A percentile compares a stretch with the other conserved stretches of the same genome.
Evolutionary conservation across 2,329 filamentous ascomycete species (phyloP).

Genomic region (Xylariaceae sp.): DNA sequence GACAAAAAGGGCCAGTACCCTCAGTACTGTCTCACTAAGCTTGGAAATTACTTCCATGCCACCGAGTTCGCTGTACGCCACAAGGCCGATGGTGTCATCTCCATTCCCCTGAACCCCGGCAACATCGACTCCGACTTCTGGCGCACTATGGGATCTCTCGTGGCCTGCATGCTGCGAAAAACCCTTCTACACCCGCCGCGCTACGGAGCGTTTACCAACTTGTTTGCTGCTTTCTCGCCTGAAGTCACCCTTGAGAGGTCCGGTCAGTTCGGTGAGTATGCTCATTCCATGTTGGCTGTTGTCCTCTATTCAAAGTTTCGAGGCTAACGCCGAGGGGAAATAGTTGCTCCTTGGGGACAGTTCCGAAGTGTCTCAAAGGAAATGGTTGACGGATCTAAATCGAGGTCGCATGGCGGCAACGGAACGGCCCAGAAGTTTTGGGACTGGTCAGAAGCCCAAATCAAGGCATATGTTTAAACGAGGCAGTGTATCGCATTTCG

Average conservation of each 20-base stretch:
- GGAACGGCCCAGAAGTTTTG: neutral
- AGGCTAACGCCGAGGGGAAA: no score
- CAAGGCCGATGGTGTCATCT: conserved; percentile 32
- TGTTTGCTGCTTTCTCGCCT: conserved; percentile 47
- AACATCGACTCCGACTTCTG: conserved; percentile 37
- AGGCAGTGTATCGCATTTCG: no score
- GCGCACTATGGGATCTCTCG: conserved; percentile 15
- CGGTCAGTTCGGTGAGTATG: conserved; percentile 35
- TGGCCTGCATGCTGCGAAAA: conserved; percentile 17
- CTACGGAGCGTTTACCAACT: conserved; percentile 47
- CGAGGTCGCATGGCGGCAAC: neutral
- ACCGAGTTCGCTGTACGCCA: conserved; percentile 35
- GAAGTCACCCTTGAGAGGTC: conserved; percentile 43
- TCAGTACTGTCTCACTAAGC: conserved; percentile 34
- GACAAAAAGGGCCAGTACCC: neutral
- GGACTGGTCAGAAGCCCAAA: neutral
- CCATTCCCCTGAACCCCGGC: conserved; percentile 37
- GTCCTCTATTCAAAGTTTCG: no score
- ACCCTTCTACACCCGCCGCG: conserved; percentile 25
- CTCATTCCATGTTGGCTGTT: no score
- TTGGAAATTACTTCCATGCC: conserved; percentile 31
- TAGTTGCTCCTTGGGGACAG: neutral
- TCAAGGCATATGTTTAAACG: neutral
- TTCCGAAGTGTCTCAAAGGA: neutral
- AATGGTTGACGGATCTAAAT: neutral